phyloP scores from a whole-genome alignment of 345 rosid species.

The Populus deltoides region DNA sequence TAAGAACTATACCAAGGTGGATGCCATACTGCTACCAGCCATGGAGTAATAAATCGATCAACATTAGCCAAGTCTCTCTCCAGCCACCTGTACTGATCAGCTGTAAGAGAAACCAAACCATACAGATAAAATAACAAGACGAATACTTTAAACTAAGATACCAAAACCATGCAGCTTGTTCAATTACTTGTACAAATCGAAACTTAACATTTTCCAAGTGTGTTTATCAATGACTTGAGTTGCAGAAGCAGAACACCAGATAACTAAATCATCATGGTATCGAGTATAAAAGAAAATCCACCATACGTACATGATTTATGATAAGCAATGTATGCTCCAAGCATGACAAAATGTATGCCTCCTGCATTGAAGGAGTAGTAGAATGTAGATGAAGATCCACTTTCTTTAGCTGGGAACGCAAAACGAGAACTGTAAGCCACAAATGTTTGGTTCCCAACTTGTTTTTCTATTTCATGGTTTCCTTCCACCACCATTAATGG shows the following conservation, averaged over 20 bases:
- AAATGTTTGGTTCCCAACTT: slow-evolving; percentile 62
- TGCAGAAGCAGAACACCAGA: too few species aligned
- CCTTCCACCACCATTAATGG: slow-evolving; percentile 90
- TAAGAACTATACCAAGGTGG: slow-evolving; percentile 90
- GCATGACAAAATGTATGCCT: slow-evolving; percentile 89
- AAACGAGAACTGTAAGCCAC: slow-evolving; percentile 86
- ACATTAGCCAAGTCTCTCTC: slow-evolving; percentile 59
- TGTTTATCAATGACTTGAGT: too few species aligned
- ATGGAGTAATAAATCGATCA: slow-evolving; percentile 70
- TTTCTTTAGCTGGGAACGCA: slow-evolving; percentile 71
- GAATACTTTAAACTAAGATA: too few species aligned
- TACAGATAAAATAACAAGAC: not conserved
- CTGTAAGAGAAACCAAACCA: slow-evolving; percentile 34
- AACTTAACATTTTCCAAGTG: too few species aligned
- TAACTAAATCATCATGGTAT: too few species aligned
- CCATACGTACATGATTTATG: slow-evolving; percentile 48
- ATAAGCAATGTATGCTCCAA: slow-evolving; percentile 67
- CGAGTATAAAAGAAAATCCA: not conserved
- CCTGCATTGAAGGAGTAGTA: slow-evolving; percentile 94
- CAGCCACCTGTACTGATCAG: slow-evolving; percentile 79
- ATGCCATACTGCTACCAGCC: slow-evolving; percentile 84
- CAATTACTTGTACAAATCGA: too few species aligned
- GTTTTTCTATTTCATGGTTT: slow-evolving; percentile 79
- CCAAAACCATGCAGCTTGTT: too few species aligned
- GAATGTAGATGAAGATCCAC: slow-evolving; percentile 65